Percentiles rank a stretch among this genome's conserved stretches.
Conservation (phyloP, 225 moss, liverwort and hornwort genomes). For the Straminergon stramineum region DNA sequence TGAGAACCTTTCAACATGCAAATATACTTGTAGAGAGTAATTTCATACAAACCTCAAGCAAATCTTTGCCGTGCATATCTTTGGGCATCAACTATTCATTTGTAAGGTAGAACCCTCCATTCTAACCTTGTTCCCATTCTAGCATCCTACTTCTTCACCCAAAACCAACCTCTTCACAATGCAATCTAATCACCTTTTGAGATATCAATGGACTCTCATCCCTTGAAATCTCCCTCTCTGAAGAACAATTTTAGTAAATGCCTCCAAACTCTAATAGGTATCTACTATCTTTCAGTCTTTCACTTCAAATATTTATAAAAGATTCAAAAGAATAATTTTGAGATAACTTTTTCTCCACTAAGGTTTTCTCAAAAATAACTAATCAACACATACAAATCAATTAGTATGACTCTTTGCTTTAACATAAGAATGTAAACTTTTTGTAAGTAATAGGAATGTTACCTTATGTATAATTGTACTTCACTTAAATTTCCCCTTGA, state of each 20-base stretch:
- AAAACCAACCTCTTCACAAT: not conserved
- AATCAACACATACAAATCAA: not conserved
- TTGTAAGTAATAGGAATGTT: too few relatives aligned
- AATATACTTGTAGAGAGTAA: not conserved
- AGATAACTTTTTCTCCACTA: not conserved
- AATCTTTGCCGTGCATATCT: not conserved
- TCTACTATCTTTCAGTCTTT: not conserved
- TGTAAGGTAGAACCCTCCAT: not conserved
- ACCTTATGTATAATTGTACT: not conserved
- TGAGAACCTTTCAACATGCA: not conserved
- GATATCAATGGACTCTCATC: not conserved
- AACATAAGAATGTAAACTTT: not conserved
- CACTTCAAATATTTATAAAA: not conserved
- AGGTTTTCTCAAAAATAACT: not conserved
- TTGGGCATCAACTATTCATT: not conserved
- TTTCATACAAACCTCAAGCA: not conserved
- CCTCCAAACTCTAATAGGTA: accelerated
- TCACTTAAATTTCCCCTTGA: not conserved
- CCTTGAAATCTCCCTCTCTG: not conserved
- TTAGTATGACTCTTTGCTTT: not conserved
- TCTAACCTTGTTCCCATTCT: not conserved
- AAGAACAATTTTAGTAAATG: not conserved
- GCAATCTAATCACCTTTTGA: not conserved
- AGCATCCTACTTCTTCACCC: not conserved
- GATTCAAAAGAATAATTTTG: too few relatives aligned